These are phyloP conservation scores for Boletus huronensis DNA, from an alignment of 768 basidiomycete genomes.

Conservation along the genomic window DNA sequence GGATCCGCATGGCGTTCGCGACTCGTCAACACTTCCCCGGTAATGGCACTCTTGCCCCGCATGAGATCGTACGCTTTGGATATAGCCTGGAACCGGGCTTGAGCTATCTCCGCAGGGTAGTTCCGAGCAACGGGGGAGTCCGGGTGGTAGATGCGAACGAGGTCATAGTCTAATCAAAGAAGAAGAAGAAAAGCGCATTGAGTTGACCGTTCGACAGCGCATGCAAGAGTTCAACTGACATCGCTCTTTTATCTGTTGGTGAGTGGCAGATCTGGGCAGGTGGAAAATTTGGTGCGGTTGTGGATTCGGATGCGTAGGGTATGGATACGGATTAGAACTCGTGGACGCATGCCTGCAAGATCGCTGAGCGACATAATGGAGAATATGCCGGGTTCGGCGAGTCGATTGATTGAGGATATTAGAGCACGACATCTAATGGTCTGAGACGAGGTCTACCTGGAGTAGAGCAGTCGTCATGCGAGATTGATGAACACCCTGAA, in stretches of 20 bases:
- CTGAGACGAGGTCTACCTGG: neutral
- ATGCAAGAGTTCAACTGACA: constrained; percentile 38
- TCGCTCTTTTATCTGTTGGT: constrained; percentile 52
- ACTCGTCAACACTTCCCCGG: constrained; percentile 14
- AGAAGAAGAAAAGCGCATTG: neutral
- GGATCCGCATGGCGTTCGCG: constrained; percentile 31
- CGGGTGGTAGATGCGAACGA: constrained; percentile 76
- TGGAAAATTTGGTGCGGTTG: constrained; percentile 65
- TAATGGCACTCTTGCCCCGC: constrained; percentile 41
- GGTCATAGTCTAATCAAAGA: constrained; percentile 59
- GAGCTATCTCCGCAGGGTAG: constrained; percentile 46
- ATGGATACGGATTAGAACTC: constrained; percentile 43
- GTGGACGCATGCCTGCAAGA: constrained; percentile 19
- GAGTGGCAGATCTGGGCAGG: constrained; percentile 49
- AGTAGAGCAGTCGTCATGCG: neutral
- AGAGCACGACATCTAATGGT: constrained; percentile 8
- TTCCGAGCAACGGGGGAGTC: constrained; percentile 51
- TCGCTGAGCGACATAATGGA: constrained; percentile 1
- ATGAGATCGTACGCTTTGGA: constrained; percentile 64
- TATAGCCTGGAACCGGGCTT: constrained; percentile 68
- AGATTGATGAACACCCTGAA: neutral
- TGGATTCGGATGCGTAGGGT: constrained; percentile 47
- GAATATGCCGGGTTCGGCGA: constrained; percentile 3
- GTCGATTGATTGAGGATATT: constrained; percentile 2
- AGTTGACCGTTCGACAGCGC: neutral